Evolutionary conservation across 495 filamentous ascomycete species (phyloP).

Genomic region (Aspergillus sclerotioniger): DNA sequence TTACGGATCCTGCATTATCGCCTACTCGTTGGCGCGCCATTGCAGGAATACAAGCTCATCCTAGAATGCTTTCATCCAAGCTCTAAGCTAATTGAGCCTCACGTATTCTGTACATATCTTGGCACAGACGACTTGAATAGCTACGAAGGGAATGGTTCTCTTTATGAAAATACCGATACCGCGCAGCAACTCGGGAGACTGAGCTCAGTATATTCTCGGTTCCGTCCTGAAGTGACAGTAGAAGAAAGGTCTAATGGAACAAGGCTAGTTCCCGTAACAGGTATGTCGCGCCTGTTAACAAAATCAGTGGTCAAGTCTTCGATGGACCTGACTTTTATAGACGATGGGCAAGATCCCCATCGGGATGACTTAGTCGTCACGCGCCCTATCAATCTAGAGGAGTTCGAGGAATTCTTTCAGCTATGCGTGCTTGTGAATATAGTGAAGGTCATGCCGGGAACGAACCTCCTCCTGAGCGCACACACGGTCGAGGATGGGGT

Average conservation of each 20-base stretch:
- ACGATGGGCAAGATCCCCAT: conserved; percentile 17
- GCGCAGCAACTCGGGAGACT: conserved; percentile 36
- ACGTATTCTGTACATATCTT: conserved; percentile 66
- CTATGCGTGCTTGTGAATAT: conserved; percentile 64
- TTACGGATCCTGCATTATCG: conserved; percentile 67
- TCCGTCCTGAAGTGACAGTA: conserved; percentile 54
- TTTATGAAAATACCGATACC: conserved; percentile 39
- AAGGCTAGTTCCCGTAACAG: conserved; percentile 14
- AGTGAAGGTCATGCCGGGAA: conserved; percentile 60
- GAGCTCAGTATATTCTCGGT: conserved; percentile 53
- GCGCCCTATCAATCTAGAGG: conserved; percentile 65
- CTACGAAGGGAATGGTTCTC: conserved; percentile 33
- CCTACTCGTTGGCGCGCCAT: conserved; percentile 53
- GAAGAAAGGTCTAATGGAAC: conserved; percentile 36
- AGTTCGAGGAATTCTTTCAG: conserved; percentile 68
- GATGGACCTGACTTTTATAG: conserved; percentile 33
- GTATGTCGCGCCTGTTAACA: conserved; percentile 8
- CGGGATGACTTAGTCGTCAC: conserved; percentile 21
- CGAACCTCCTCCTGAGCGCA: conserved; percentile 55
- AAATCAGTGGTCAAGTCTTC: background rate
- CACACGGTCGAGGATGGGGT: conserved; percentile 63
- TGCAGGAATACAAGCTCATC: conserved; percentile 62
- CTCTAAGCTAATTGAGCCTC: conserved; percentile 64
- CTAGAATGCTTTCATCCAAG: conserved; percentile 77
- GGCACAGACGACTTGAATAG: conserved; percentile 52